phyloP scores from a whole-genome alignment of 768 basidiomycete species.

The Pulveroboletus frians region DNA sequence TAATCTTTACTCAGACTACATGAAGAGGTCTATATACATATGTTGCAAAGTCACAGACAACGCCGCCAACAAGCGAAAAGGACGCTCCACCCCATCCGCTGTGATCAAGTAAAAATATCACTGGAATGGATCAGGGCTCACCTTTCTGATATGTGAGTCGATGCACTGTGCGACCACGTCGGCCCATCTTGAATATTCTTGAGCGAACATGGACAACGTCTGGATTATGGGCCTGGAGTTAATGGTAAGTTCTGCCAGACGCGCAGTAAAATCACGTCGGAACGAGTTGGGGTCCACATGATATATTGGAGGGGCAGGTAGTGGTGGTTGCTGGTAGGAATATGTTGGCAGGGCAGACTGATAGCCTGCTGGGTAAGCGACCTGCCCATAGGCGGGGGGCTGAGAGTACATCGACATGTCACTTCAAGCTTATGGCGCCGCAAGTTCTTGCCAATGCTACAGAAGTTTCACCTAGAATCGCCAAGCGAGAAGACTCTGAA shows the following conservation, averaged over 20 bases:
- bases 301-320: conserved; percentile 38
- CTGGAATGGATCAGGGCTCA: conserved; percentile 49
- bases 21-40: conserved; percentile 44
- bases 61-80: conserved; percentile 21
- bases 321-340: conserved; percentile 46
- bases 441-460: conserved; percentile 30
- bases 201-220: conserved; percentile 85
- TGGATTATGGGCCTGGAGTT: conserved; percentile 96
- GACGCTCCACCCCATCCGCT: conserved; percentile 26
- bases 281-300: conserved; percentile 64
- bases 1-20: conserved; percentile 41
- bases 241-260: conserved; percentile 79
- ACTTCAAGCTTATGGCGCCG: conserved; percentile 35
- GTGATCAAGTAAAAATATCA: conserved; percentile 22
- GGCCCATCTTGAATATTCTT: conserved; percentile 75
- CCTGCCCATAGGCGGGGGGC: conserved; percentile 52
- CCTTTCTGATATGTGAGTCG: conserved; percentile 79
- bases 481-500: conserved; percentile 31
- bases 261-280: conserved; percentile 69
- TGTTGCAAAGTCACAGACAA: conserved; percentile 27
- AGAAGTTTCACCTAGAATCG: conserved; percentile 31
- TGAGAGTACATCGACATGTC: conserved; percentile 64
- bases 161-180: conserved; percentile 78
- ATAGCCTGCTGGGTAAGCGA: conserved; percentile 47
- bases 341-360: conserved; percentile 40